Percentiles rank a stretch among this genome's conserved stretches.
phyloP scores from a whole-genome alignment of 139 green algal species.

The Mychonastes homosphaera region DNA sequence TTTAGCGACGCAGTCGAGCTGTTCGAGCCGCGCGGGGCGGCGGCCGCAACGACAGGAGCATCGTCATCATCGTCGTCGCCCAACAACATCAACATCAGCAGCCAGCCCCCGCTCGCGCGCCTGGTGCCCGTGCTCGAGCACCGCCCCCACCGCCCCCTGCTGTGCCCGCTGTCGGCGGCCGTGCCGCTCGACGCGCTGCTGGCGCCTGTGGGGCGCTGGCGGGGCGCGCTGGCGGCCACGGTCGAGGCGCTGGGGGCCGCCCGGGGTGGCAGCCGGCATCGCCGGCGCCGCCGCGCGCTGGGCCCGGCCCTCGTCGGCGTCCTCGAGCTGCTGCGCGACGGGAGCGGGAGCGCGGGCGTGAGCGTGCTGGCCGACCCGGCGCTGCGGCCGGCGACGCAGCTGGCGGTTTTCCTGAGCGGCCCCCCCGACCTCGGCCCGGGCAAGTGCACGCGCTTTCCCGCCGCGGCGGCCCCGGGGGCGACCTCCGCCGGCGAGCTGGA shows the following conservation, averaged over 20 bases:
- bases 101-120: constrained; percentile 25
- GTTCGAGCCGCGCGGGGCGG: constrained; percentile 1
- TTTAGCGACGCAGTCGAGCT: constrained; percentile 10
- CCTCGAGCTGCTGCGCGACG: constrained; percentile 39
- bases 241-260: constrained; percentile 53
- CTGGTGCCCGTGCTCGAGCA: constrained; percentile 42
- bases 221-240: constrained; percentile 42
- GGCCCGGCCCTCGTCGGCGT: constrained; percentile 60
- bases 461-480: constrained; percentile 5
- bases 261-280: too few species aligned
- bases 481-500: neutral
- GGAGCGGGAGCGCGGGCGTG: constrained; percentile 10
- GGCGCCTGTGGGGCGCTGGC: constrained; percentile 45
- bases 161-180: constrained; percentile 45
- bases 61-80: neutral
- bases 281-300: constrained; percentile 27
- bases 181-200: constrained; percentile 63
- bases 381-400: too few species aligned
- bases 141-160: constrained; percentile 8
- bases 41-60: neutral
- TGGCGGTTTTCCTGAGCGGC: too few species aligned
- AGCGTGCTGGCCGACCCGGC: too few species aligned
- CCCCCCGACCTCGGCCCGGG: too few species aligned
- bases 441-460: too few species aligned
- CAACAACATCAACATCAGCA: neutral